These are phyloP conservation scores for Wickerhamomyces bisporus DNA, from an alignment of 805 yeast species.

Conservation along the genomic window DNA sequence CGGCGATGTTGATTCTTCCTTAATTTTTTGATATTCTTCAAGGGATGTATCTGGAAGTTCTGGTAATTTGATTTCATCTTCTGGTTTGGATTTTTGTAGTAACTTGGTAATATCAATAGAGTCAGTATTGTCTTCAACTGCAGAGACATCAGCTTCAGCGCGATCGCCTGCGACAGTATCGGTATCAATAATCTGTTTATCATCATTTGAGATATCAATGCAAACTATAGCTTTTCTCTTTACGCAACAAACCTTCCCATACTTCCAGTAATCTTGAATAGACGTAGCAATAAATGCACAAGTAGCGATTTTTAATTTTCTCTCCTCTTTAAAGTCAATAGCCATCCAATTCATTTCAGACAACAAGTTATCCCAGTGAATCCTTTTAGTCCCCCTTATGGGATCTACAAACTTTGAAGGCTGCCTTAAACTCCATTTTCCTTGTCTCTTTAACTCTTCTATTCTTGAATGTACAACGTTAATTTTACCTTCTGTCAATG, in stretches of 20 bases:
- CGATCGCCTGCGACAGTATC: too few species aligned
- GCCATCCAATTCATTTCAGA: slow-evolving; percentile 85
- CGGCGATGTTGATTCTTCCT: slow-evolving; percentile 18
- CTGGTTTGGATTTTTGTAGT: slow-evolving; percentile 28
- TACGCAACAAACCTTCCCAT: slow-evolving; percentile 67
- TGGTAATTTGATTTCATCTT: slow-evolving; percentile 26
- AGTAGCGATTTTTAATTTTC: slow-evolving; percentile 64
- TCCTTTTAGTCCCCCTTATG: slow-evolving; percentile 27
- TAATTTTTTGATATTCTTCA: slow-evolving; percentile 22
- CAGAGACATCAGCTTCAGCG: slow-evolving; percentile 1
- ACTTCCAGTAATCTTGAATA: slow-evolving; percentile 70
- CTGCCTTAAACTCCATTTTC: slow-evolving; percentile 89
- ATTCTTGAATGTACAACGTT: slow-evolving; percentile 87
- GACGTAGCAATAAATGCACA: slow-evolving; percentile 69
- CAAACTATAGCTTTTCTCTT: slow-evolving; percentile 41
- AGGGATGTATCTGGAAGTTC: slow-evolving; percentile 26
- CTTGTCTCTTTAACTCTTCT: slow-evolving; percentile 82
- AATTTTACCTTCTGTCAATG: slow-evolving; percentile 84
- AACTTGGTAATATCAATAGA: slow-evolving; percentile 35
- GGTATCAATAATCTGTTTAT: neutral
- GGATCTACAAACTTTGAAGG: slow-evolving; percentile 74
- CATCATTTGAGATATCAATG: slow-evolving; percentile 15
- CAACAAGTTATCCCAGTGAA: slow-evolving; percentile 70
- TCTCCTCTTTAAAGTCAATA: slow-evolving; percentile 64
- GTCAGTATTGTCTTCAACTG: slow-evolving; percentile 6